phyloP scores from a whole-genome alignment of 73 alveolate species.

The Blepharisma stoltei region DNA sequence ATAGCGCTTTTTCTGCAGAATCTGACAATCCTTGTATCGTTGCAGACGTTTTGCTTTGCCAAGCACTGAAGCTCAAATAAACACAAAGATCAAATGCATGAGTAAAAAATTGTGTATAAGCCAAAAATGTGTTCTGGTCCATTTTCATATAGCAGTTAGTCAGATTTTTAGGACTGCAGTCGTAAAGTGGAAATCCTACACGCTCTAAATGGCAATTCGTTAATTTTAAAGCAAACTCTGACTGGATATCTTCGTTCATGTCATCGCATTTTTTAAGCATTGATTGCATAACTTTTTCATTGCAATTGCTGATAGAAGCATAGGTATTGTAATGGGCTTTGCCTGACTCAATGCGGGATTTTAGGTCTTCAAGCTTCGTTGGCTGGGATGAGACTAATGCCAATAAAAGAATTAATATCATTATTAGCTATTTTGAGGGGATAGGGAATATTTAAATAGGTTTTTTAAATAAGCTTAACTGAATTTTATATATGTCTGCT shows the following conservation, averaged over 20 bases:
- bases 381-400: not conserved
- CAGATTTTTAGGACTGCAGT: not conserved
- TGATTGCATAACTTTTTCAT: not conserved
- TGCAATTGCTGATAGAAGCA: not conserved
- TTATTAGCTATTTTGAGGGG: not conserved
- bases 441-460: too few relatives aligned
- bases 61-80: not conserved
- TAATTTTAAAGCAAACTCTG: constrained; percentile 1
- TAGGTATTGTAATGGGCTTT: constrained; percentile 10
- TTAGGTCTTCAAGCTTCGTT: not conserved
- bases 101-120: constrained; percentile 26
- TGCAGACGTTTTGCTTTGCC: not conserved
- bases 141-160: not conserved
- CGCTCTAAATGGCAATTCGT: constrained; percentile 25
- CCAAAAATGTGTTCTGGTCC: constrained; percentile 1
- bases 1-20: not conserved
- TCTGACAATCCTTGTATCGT: not conserved
- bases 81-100: constrained; percentile 13
- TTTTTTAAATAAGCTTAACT: too few relatives aligned
- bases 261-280: not conserved
- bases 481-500: too few relatives aligned
- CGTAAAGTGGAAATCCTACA: not conserved
- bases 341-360: not conserved
- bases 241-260: constrained; percentile 7
- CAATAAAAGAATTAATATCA: constrained; percentile 1